phyloP scores from a whole-genome alignment of 2,329 filamentous ascomycete genomes.

The Stagonosporopsis chrysanthemi region DNA sequence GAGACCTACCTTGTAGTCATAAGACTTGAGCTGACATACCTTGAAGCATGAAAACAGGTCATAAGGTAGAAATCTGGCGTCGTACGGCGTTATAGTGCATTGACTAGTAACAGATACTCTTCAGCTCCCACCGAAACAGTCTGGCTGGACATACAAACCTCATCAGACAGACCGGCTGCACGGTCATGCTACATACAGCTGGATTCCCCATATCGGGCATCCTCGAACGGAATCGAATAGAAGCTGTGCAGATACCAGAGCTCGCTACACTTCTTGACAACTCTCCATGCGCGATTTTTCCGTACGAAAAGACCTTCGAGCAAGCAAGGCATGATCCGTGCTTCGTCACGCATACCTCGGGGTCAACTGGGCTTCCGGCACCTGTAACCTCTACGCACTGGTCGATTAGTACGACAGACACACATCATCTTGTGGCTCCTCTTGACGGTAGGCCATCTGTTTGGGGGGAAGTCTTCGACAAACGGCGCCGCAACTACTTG shows the following conservation, averaged over 20 bases:
- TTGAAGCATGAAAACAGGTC: constrained; percentile 53
- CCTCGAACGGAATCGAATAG: constrained; percentile 33
- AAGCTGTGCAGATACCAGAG: constrained; percentile 36
- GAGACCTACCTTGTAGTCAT: neutral
- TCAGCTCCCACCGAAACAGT: constrained; percentile 39
- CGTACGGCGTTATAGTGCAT: neutral
- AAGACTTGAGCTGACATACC: neutral
- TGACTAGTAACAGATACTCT: constrained; percentile 27
- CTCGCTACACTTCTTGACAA: constrained; percentile 34
- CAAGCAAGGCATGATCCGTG: constrained; percentile 43
- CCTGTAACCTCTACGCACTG: constrained; percentile 44
- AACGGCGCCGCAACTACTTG: constrained; percentile 24
- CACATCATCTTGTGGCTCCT: constrained; percentile 28
- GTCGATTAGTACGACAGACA: constrained; percentile 26
- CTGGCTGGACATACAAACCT: constrained; percentile 36
- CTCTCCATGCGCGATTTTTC: constrained; percentile 24
- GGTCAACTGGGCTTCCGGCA: constrained; percentile 50
- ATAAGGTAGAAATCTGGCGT: constrained; percentile 36
- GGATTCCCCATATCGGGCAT: constrained; percentile 34
- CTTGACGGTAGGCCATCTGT: constrained; percentile 29
- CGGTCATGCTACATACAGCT: constrained; percentile 35
- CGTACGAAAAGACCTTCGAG: constrained; percentile 38
- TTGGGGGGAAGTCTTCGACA: constrained; percentile 22
- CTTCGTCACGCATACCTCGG: constrained; percentile 49
- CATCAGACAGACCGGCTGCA: constrained; percentile 36